Conservation (phyloP, 495 filamentous ascomycete genomes). For the Mycothermus thermophilus region DNA sequence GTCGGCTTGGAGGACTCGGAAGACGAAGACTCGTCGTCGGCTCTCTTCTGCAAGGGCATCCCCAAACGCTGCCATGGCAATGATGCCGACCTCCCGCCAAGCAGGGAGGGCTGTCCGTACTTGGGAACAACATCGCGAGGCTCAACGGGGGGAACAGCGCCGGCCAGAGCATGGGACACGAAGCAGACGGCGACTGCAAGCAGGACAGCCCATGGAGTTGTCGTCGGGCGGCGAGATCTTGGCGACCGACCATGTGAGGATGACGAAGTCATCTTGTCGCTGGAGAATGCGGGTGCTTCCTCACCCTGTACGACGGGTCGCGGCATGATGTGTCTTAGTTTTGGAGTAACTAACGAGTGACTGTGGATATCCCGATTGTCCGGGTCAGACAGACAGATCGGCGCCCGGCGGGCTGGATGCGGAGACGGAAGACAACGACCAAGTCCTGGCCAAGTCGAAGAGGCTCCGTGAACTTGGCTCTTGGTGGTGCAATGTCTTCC, state of each 20-base stretch:
- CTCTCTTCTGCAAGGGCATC: conserved; percentile 18
- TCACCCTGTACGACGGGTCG: too few relatives aligned
- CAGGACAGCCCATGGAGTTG: conserved; percentile 20
- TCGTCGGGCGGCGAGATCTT: conserved; percentile 13
- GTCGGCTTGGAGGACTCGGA: background rate
- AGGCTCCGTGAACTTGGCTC: too few relatives aligned
- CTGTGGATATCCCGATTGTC: conserved; percentile 12
- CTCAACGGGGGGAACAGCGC: conserved; percentile 18
- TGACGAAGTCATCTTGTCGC: too few relatives aligned
- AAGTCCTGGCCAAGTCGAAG: background rate
- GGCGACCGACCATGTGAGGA: too few relatives aligned
- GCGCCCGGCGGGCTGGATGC: conserved; percentile 1
- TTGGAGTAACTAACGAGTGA: conserved; percentile 16
- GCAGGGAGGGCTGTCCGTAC: too few relatives aligned
- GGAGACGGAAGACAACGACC: background rate
- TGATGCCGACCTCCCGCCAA: conserved; percentile 24
- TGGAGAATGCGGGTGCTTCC: too few relatives aligned
- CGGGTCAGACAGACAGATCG: conserved; percentile 18
- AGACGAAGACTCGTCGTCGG: background rate
- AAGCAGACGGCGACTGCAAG: conserved; percentile 22
- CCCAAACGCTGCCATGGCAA: conserved; percentile 23
- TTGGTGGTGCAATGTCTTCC: too few relatives aligned
- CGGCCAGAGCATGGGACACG: conserved; percentile 16
- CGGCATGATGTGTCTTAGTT: conserved; percentile 17
- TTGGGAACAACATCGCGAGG: too few relatives aligned